Percentiles rank a stretch among this genome's conserved stretches.
These are phyloP conservation scores for Mrakia hoshinonis DNA, from an alignment of 768 basidiomycete species.

Conservation along the genomic window DNA sequence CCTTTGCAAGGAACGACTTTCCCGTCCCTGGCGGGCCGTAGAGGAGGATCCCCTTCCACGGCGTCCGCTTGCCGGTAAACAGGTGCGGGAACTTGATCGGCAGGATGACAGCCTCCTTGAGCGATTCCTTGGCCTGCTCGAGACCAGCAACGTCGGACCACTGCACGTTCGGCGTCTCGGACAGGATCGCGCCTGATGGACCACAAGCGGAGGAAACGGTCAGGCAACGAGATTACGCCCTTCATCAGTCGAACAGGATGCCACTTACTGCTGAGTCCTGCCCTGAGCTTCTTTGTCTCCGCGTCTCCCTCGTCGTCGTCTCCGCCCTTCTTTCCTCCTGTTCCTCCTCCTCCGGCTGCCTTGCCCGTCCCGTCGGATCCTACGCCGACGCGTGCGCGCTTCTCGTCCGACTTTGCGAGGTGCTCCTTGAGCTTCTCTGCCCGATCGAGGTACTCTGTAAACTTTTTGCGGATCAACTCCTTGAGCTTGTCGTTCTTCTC, in stretches of 20 bases:
- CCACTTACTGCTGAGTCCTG: constrained; percentile 58
- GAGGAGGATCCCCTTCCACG: constrained; percentile 89
- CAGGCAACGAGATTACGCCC: neutral
- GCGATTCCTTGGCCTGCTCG: constrained; percentile 83
- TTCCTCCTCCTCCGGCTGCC: constrained; percentile 38
- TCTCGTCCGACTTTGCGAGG: constrained; percentile 58
- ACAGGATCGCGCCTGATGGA: constrained; percentile 66
- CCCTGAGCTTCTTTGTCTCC: constrained; percentile 92
- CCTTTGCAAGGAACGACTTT: constrained; percentile 93
- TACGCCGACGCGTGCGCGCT: constrained; percentile 49
- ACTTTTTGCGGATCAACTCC: constrained; percentile 71
- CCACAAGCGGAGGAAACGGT: neutral
- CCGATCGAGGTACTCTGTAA: constrained; percentile 80
- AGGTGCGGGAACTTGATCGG: constrained; percentile 99
- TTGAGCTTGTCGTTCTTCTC: constrained; percentile 94
- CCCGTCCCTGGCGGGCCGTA: constrained; percentile 98
- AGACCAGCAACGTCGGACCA: constrained; percentile 99
- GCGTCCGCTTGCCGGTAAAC: constrained; percentile 95
- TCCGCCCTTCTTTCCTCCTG: constrained; percentile 47
- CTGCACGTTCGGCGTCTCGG: constrained; percentile 88
- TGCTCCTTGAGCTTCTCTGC: constrained; percentile 89
- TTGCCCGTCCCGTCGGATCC: constrained; percentile 47
- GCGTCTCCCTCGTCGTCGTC: constrained; percentile 82
- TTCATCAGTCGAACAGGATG: neutral
- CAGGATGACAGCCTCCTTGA: constrained; percentile 98